A percentile compares a stretch with the other conserved stretches of the same genome.
Evolutionary conservation across 768 basidiomycete species (phyloP).

Genomic region (Phaeotremella skinneri): DNA sequence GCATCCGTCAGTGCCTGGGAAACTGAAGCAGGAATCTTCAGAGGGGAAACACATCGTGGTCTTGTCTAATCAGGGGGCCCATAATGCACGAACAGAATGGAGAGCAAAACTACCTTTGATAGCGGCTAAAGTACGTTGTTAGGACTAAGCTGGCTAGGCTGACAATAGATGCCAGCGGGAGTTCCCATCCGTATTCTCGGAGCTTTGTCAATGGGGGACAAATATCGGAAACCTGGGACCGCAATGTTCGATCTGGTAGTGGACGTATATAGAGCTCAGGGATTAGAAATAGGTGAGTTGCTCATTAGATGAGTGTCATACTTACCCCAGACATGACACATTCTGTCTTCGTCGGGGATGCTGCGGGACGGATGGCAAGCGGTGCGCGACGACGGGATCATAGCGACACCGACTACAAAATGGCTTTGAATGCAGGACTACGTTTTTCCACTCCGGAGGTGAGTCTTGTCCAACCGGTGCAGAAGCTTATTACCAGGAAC

Average conservation of each 20-base stretch:
- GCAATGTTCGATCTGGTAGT: slow-evolving; percentile 80
- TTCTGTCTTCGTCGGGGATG: slow-evolving; percentile 85
- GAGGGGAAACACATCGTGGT: slow-evolving; percentile 66
- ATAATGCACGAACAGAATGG: slow-evolving; percentile 59
- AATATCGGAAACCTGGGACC: slow-evolving; percentile 78
- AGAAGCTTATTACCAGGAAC: slow-evolving; percentile 59
- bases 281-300: slow-evolving; percentile 64
- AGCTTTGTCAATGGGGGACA: slow-evolving; percentile 63
- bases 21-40: slow-evolving; percentile 61
- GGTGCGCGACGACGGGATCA: slow-evolving; percentile 59
- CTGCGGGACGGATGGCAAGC: slow-evolving; percentile 65
- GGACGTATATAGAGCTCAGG: slow-evolving; percentile 60
- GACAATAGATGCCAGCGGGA: slow-evolving; percentile 59
- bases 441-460: slow-evolving; percentile 84
- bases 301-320: not conserved
- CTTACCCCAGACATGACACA: slow-evolving; percentile 59
- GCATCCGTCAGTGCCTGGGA: slow-evolving; percentile 62
- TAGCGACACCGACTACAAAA: slow-evolving; percentile 78
- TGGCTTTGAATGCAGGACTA: slow-evolving; percentile 72
- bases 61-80: slow-evolving; percentile 69
- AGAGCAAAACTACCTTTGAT: slow-evolving; percentile 72
- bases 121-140: slow-evolving; percentile 54
- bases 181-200: slow-evolving; percentile 77
- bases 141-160: slow-evolving; percentile 48
- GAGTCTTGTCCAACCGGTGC: slow-evolving; percentile 10